These are phyloP conservation scores for Cyberlindnera xishuangbannaensis DNA, from an alignment of 805 yeast species.

Conservation along the genomic window DNA sequence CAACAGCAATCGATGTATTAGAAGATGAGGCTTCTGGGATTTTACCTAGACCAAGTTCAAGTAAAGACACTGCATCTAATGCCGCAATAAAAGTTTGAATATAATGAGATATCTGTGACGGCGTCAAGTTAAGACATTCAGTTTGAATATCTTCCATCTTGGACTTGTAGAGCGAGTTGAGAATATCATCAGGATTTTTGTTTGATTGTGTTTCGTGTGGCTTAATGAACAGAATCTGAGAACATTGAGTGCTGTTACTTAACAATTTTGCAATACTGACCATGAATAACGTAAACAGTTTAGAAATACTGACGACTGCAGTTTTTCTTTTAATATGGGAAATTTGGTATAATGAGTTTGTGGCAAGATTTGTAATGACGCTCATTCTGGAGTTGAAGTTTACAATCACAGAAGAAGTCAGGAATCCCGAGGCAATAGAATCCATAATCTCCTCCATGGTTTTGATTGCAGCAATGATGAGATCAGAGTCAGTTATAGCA, in stretches of 20 bases:
- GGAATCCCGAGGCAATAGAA: constrained; percentile 21
- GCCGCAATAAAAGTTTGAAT: constrained; percentile 27
- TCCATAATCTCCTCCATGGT: constrained; percentile 33
- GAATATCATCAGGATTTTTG: constrained; percentile 23
- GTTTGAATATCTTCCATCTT: constrained; percentile 17
- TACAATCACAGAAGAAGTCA: constrained; percentile 22
- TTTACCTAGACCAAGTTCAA: constrained; percentile 37
- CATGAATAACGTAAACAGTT: constrained; percentile 29
- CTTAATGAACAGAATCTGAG: constrained; percentile 31
- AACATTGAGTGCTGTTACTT: constrained; percentile 27
- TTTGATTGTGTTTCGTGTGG: constrained; percentile 27
- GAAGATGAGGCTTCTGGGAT: constrained; percentile 23
- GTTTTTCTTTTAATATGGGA: constrained; percentile 24
- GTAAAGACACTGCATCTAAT: constrained; percentile 27
- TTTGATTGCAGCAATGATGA: constrained; percentile 26
- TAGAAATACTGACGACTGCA: constrained; percentile 31
- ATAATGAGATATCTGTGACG: constrained; percentile 28
- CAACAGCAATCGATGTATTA: constrained; percentile 19
- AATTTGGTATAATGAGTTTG: constrained; percentile 17
- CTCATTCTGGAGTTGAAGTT: constrained; percentile 24
- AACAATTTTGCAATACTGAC: constrained; percentile 26
- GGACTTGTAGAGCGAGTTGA: constrained; percentile 22
- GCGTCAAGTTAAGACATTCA: constrained; percentile 14
- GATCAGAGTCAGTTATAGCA: constrained; percentile 25
- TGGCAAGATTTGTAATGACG: constrained; percentile 18